Conservation (phyloP, 805 yeast genomes). For the Cyberlindnera misumaiensis region DNA sequence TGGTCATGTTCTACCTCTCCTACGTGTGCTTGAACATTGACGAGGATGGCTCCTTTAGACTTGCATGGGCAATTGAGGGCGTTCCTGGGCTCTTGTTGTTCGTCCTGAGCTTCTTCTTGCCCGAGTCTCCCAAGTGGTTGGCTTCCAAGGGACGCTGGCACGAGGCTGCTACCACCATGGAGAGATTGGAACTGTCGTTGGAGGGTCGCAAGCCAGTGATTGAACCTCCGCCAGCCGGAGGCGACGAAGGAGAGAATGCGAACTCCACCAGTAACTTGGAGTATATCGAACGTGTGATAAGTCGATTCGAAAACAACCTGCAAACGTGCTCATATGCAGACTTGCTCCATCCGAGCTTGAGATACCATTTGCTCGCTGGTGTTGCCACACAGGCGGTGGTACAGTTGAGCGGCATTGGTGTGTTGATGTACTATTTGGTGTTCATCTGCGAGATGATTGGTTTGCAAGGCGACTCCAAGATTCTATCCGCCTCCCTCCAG, state of each 20-base stretch:
- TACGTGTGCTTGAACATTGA: constrained; percentile 37
- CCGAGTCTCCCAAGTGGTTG: constrained; percentile 59
- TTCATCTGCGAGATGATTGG: constrained; percentile 45
- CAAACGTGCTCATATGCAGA: constrained; percentile 25
- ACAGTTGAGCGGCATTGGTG: constrained; percentile 40
- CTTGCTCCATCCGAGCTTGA: constrained; percentile 28
- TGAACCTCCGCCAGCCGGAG: not conserved
- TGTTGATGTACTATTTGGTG: constrained; percentile 37
- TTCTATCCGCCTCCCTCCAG: constrained; percentile 31
- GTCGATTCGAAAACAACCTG: constrained; percentile 19
- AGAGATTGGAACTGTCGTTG: constrained; percentile 12
- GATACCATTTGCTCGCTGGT: constrained; percentile 33
- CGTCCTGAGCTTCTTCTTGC: constrained; percentile 33
- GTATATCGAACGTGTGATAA: constrained; percentile 20
- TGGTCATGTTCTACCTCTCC: constrained; percentile 46
- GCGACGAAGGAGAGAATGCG: not conserved
- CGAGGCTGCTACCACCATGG: constrained; percentile 28
- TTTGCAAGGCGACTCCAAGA: constrained; percentile 27
- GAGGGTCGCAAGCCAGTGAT: not conserved
- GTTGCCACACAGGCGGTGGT: constrained; percentile 32
- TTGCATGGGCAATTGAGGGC: constrained; percentile 56
- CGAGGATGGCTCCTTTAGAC: constrained; percentile 48
- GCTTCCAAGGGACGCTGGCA: constrained; percentile 31
- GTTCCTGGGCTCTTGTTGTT: constrained; percentile 43
- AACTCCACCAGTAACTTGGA: constrained; percentile 9